These are phyloP conservation scores for Apiotrichum sp. DNA, from an alignment of 1,284 basidiomycete genomes.

Conservation along the genomic window DNA sequence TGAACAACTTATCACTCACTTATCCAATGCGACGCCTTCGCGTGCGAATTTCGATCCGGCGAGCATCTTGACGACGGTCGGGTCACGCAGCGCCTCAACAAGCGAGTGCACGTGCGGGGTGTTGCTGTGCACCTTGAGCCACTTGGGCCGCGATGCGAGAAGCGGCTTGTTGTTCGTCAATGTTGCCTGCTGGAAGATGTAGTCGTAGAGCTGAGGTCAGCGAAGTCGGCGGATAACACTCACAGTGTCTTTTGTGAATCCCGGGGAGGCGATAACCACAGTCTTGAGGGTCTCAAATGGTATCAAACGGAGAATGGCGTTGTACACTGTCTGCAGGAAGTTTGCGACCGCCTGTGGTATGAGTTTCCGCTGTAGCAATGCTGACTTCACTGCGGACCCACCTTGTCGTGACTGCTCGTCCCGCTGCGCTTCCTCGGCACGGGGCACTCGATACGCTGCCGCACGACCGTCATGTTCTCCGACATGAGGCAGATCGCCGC, in stretches of 20 bases:
- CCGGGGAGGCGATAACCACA: conserved; percentile 93
- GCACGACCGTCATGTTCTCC: conserved; percentile 91
- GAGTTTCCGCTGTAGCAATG: neutral
- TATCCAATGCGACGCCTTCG: conserved; percentile 85
- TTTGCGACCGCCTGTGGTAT: conserved; percentile 57
- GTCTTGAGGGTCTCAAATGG: conserved; percentile 75
- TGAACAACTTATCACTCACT: conserved; percentile 50
- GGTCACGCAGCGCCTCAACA: conserved; percentile 88
- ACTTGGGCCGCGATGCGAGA: conserved; percentile 70
- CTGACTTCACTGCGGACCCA: conserved; percentile 18
- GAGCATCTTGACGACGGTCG: conserved; percentile 64
- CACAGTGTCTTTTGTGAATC: conserved; percentile 87
- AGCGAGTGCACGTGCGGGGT: conserved; percentile 94
- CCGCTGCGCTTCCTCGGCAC: conserved; percentile 87
- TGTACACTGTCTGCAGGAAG: conserved; percentile 80
- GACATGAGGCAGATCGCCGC: conserved; percentile 92
- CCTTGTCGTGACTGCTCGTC: conserved; percentile 77
- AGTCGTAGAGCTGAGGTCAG: conserved; percentile 57
- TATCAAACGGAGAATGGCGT: conserved; percentile 82
- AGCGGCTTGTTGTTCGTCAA: conserved; percentile 78
- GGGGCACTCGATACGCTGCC: conserved; percentile 82
- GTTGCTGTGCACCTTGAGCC: conserved; percentile 82
- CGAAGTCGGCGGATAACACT: conserved; percentile 6
- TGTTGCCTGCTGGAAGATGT: conserved; percentile 73
- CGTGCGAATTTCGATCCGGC: conserved; percentile 97